Evolutionary conservation across 2,329 filamentous ascomycete genomes (phyloP).

Genomic region (Furcasterigmium sp.): DNA sequence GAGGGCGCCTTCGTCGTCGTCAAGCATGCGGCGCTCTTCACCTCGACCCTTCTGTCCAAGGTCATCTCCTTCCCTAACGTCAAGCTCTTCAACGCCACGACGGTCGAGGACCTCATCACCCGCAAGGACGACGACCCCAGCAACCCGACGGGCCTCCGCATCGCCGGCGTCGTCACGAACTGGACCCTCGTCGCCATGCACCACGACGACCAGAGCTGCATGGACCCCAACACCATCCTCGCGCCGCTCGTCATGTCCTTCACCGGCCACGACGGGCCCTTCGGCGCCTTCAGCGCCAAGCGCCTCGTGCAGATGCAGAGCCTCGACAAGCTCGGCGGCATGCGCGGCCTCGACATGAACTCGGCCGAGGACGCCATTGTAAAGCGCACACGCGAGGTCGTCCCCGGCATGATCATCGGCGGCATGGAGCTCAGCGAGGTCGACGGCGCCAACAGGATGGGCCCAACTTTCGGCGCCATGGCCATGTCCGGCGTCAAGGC

Average conservation of each 20-base stretch:
- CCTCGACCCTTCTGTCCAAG: constrained; percentile 76
- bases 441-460: constrained; percentile 90
- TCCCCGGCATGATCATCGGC: constrained; percentile 84
- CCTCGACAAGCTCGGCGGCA: constrained; percentile 79
- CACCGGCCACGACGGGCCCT: constrained; percentile 85
- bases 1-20: constrained; percentile 79
- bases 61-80: constrained; percentile 84
- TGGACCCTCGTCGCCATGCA: constrained; percentile 89
- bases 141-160: constrained; percentile 49
- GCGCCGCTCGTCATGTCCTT: constrained; percentile 83
- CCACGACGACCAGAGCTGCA: constrained; percentile 87
- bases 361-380: constrained; percentile 88
- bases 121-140: constrained; percentile 50
- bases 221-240: constrained; percentile 97
- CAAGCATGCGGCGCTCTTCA: constrained; percentile 91
- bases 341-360: constrained; percentile 93
- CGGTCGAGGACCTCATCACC: constrained; percentile 89
- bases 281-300: constrained; percentile 89
- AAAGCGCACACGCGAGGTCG: constrained; percentile 82
- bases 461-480: constrained; percentile 57
- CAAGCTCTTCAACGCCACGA: constrained; percentile 94
- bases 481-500: constrained; percentile 83
- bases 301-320: constrained; percentile 83
- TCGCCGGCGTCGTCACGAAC: constrained; percentile 90
- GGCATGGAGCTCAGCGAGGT: constrained; percentile 92